These are phyloP conservation scores for Silene uniflora DNA, from an alignment of 148 eudicot species.

Conservation along the genomic window DNA sequence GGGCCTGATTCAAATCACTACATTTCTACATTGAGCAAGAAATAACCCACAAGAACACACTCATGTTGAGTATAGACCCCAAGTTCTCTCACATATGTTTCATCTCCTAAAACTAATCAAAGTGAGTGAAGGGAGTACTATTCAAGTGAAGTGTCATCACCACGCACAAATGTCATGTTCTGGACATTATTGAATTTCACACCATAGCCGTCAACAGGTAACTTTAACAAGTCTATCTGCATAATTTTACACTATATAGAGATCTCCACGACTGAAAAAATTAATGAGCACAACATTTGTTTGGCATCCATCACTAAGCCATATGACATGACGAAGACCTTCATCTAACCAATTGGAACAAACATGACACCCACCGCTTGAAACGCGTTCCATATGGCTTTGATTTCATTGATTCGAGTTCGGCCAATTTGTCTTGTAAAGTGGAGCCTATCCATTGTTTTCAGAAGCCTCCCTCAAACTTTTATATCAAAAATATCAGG, in stretches of 20 bases:
- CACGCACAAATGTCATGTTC: neutral
- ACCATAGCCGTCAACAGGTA: neutral
- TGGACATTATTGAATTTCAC: neutral
- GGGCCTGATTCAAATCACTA: neutral
- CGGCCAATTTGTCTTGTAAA: slow-evolving; percentile 47
- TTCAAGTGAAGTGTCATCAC: neutral
- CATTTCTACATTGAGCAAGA: neutral
- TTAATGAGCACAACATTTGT: neutral
- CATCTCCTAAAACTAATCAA: neutral
- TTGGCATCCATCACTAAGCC: neutral
- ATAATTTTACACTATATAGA: neutral
- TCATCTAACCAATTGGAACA: neutral
- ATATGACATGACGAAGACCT: neutral
- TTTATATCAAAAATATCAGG: neutral
- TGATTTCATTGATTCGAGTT: slow-evolving; percentile 50
- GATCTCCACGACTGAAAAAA: neutral
- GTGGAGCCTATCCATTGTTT: slow-evolving; percentile 37
- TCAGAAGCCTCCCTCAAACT: slow-evolving; percentile 46
- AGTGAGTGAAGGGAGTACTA: neutral
- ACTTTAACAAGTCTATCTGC: neutral
- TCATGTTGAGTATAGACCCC: neutral
- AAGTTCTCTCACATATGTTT: neutral
- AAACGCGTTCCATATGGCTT: slow-evolving; percentile 73
- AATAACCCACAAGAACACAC: neutral
- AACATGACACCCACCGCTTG: slow-evolving; percentile 57